Evolutionary conservation across 805 yeast genomes (phyloP).

Genomic region (Dipodascus albidus): DNA sequence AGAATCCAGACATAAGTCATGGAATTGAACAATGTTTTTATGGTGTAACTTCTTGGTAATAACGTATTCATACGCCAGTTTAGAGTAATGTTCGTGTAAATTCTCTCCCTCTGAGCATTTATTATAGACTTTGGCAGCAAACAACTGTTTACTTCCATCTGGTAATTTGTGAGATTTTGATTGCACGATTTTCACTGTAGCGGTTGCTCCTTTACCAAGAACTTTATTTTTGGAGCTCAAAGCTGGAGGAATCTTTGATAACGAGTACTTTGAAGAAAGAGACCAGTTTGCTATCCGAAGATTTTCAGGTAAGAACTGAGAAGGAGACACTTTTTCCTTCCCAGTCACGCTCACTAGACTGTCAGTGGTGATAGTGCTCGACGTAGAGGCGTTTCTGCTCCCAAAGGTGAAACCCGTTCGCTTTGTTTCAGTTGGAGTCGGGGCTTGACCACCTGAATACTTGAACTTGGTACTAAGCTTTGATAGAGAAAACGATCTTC

Average conservation of each 20-base stretch:
- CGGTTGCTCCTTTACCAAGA: constrained; percentile 26
- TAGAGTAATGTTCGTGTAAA: constrained; percentile 41
- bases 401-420: not conserved
- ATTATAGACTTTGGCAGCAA: constrained; percentile 82
- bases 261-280: constrained; percentile 13
- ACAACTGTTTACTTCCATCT: constrained; percentile 27
- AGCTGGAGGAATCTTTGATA: constrained; percentile 7
- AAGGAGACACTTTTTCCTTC: constrained; percentile 6
- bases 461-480: not conserved
- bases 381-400: constrained; percentile 1
- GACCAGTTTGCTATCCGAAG: constrained; percentile 10
- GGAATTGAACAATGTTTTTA: constrained; percentile 62
- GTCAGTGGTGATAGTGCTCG: not conserved
- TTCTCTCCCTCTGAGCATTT: constrained; percentile 48
- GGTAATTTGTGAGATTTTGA: constrained; percentile 9
- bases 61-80: constrained; percentile 75
- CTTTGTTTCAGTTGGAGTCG: not conserved
- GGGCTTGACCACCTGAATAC: constrained; percentile 1
- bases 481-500: not conserved
- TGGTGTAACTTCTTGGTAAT: constrained; percentile 72
- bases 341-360: not conserved
- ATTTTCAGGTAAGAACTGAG: constrained; percentile 11
- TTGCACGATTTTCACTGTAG: constrained; percentile 20
- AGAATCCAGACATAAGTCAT: constrained; percentile 38
- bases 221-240: constrained; percentile 14